These are phyloP conservation scores for Erythrobasidium yunnanense DNA, from an alignment of 768 basidiomycete genomes.

Conservation along the genomic window DNA sequence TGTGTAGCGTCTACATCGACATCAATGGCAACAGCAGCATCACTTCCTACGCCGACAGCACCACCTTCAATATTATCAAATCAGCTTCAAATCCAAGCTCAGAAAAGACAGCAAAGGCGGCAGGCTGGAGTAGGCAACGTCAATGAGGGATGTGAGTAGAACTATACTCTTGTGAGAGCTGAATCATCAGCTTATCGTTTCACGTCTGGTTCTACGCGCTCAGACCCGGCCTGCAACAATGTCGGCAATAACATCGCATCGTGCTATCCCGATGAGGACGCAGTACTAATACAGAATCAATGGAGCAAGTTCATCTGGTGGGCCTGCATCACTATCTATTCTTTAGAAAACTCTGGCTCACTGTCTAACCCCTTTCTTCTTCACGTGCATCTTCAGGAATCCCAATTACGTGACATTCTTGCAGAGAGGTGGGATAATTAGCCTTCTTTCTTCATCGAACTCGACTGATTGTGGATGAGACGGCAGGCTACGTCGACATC, in stretches of 20 bases:
- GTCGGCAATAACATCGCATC: conserved; percentile 61
- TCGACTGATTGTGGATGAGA: conserved; percentile 52
- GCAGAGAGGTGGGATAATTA: conserved; percentile 26
- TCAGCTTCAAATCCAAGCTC: not conserved
- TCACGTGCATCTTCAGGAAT: conserved; percentile 42
- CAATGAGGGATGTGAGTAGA: conserved; percentile 14
- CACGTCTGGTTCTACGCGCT: not conserved
- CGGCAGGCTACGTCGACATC: conserved; percentile 60
- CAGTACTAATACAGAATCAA: conserved; percentile 58
- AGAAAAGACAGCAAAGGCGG: not conserved
- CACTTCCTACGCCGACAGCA: not conserved
- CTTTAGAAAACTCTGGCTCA: not conserved
- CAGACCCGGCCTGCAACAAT: conserved; percentile 41
- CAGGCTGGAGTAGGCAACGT: conserved; percentile 19
- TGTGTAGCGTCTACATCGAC: not conserved
- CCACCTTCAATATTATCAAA: not conserved
- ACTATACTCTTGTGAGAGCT: too few relatives aligned
- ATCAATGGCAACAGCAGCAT: not conserved
- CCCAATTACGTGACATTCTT: conserved; percentile 30
- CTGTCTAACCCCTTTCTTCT: conserved; percentile 41
- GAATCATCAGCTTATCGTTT: not conserved
- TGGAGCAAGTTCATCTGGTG: conserved; percentile 65
- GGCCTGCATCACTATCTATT: not conserved
- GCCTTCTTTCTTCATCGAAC: conserved; percentile 53
- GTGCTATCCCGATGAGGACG: conserved; percentile 57